phyloP scores from a whole-genome alignment of 108 stramenopile species.

The Mayamaea pseudoterrestris region DNA sequence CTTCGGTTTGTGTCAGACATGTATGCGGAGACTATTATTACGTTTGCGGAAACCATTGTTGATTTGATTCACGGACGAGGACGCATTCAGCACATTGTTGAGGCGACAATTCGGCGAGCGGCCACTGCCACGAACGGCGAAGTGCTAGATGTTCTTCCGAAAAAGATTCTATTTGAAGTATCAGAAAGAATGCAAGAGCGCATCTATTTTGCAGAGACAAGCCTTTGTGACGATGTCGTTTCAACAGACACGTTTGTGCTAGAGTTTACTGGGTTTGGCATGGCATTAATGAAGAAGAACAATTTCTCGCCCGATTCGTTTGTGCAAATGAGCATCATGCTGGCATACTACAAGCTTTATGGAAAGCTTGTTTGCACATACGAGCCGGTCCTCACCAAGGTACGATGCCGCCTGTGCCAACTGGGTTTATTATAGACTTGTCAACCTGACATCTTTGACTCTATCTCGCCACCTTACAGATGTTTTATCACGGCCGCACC shows the following conservation, averaged over 20 bases:
- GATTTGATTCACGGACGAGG: conserved; percentile 52
- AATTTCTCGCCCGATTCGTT: conserved; percentile 74
- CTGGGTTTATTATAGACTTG: too few relatives aligned
- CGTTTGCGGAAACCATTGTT: conserved; percentile 76
- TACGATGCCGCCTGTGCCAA: too few relatives aligned
- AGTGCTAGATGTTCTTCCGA: conserved; percentile 45
- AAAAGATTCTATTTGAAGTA: conserved; percentile 62
- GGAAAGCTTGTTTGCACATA: conserved; percentile 67
- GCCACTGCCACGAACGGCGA: conserved; percentile 13
- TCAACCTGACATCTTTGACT: too few relatives aligned
- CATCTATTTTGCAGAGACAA: conserved; percentile 72
- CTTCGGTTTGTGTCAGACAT: conserved; percentile 76
- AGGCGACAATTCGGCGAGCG: conserved; percentile 52
- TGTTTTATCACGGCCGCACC: conserved; percentile 79
- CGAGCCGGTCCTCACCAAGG: conserved; percentile 75
- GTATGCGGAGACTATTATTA: conserved; percentile 72
- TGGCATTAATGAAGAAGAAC: conserved; percentile 56
- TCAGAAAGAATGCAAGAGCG: conserved; percentile 35
- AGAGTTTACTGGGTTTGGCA: conserved; percentile 70
- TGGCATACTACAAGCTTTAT: conserved; percentile 75
- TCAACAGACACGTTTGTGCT: conserved; percentile 55
- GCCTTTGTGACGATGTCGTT: conserved; percentile 64
- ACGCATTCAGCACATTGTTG: conserved; percentile 40
- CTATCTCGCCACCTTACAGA: too few relatives aligned
- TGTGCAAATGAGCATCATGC: conserved; percentile 69